Conservation (phyloP, 2,329 filamentous ascomycete species). For the Blastomyces gilchristii region DNA sequence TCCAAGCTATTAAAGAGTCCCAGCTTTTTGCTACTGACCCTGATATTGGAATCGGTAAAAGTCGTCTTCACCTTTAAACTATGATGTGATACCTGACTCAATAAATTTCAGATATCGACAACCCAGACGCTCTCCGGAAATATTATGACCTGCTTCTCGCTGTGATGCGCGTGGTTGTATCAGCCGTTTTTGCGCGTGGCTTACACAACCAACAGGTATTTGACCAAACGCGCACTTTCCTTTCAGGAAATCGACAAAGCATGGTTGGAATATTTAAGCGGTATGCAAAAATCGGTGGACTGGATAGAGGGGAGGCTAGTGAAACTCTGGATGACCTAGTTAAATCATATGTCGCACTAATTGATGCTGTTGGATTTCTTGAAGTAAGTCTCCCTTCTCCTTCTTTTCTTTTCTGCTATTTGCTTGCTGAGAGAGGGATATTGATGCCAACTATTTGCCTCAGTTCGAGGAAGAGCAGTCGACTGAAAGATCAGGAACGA, state of each 20-base stretch:
- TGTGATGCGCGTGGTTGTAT: conserved; percentile 69
- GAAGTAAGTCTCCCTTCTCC: conserved; percentile 52
- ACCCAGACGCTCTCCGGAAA: conserved; percentile 59
- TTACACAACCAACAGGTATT: conserved; percentile 64
- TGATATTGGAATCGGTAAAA: conserved; percentile 66
- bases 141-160: conserved; percentile 78
- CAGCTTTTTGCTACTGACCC: conserved; percentile 84
- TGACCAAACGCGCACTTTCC: conserved; percentile 66
- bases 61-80: conserved; percentile 10
- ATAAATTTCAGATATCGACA: conserved; percentile 47
- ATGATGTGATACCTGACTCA: conserved; percentile 3
- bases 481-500: neutral
- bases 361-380: conserved; percentile 71
- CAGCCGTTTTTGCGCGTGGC: conserved; percentile 70
- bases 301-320: conserved; percentile 40
- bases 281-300: conserved; percentile 62
- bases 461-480: conserved; percentile 34
- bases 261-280: conserved; percentile 87
- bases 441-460: conserved; percentile 6
- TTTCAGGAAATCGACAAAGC: conserved; percentile 70
- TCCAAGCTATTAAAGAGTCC: conserved; percentile 68
- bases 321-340: conserved; percentile 65
- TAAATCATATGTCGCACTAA: conserved; percentile 73
- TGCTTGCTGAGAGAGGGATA: neutral
- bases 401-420: neutral